A percentile compares a stretch with the other conserved stretches of the same genome.
Evolutionary conservation across 176 grass and related monocot genomes (phyloP).

Genomic region (Aegilops sharonensis): DNA sequence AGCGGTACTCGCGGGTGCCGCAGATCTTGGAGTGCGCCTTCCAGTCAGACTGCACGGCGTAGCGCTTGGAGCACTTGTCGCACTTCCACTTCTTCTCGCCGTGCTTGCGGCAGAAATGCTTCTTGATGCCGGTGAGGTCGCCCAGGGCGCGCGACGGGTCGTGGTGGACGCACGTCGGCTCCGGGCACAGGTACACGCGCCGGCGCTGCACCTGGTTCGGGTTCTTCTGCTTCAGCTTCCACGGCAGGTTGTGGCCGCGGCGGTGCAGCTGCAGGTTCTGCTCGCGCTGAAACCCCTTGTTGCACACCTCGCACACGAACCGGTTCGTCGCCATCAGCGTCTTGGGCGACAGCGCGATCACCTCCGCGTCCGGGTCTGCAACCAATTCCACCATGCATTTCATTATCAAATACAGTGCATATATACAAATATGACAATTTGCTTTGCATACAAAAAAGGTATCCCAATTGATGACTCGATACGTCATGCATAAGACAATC

Average conservation of each 20-base stretch:
- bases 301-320: slow-evolving; percentile 99
- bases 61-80: slow-evolving; percentile 97
- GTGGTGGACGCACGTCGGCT: slow-evolving; percentile 93
- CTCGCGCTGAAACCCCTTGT: slow-evolving; percentile 96
- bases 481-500: not conserved
- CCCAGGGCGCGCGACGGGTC: slow-evolving; percentile 88
- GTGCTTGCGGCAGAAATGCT: slow-evolving; percentile 99
- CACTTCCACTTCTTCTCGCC: slow-evolving; percentile 99
- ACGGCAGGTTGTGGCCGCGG: slow-evolving; percentile 94
- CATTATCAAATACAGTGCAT: not conserved
- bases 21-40: slow-evolving; percentile 99
- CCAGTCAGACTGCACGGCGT: slow-evolving; percentile 97
- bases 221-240: slow-evolving; percentile 99
- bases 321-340: slow-evolving; percentile 92
- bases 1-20: slow-evolving; percentile 96
- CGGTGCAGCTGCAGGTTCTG: slow-evolving; percentile 99
- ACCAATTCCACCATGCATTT: not conserved
- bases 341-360: slow-evolving; percentile 95
- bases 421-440: not conserved
- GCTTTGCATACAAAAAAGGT: too few relatives aligned
- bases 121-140: slow-evolving; percentile 98
- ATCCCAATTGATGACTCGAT: not conserved
- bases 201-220: slow-evolving; percentile 57
- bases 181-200: slow-evolving; percentile 94
- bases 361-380: slow-evolving; percentile 90